Percentiles rank a stretch among this genome's conserved stretches.
Conservation (phyloP, 139 green algal genomes). For the Chlamydomonas incerta region DNA sequence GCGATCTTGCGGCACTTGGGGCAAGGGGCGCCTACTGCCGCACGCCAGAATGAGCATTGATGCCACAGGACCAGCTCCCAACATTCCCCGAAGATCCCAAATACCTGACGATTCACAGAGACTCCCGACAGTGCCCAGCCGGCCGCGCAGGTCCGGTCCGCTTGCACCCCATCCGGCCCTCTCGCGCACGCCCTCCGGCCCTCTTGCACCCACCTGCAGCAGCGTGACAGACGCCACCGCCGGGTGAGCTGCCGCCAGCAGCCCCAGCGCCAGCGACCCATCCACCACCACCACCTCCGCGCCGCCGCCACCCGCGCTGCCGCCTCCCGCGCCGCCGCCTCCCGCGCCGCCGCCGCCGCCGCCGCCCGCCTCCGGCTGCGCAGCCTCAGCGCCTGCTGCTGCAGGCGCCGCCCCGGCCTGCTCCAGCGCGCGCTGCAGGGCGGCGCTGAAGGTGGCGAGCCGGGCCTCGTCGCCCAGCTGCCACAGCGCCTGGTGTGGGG, state of each 20-base stretch:
- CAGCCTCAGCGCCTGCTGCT: no score
- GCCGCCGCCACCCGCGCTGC: background rate
- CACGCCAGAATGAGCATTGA: no score
- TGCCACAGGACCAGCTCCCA: no score
- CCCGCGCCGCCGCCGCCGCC: background rate
- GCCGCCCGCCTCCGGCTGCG: background rate
- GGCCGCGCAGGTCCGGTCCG: no score
- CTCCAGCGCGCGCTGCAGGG: background rate
- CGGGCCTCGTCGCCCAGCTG: conserved; percentile 30
- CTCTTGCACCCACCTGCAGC: conserved; percentile 20
- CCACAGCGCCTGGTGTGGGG: conserved; percentile 7
- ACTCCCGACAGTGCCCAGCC: no score
- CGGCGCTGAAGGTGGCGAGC: background rate
- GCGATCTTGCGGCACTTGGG: no score
- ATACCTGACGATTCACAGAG: no score
- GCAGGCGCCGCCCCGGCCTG: background rate
- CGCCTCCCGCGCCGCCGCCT: background rate
- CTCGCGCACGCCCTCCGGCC: no score
- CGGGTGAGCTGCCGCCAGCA: conserved; percentile 18
- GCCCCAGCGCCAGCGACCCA: conserved; percentile 16
- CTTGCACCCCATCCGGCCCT: no score
- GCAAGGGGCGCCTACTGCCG: no score
- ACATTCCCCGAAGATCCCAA: no score
- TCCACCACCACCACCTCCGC: conserved; percentile 33
- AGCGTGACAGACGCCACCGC: background rate